Conservation (phyloP, 176 grass and related monocot species). For the Ampelocalamus luodianensis region DNA sequence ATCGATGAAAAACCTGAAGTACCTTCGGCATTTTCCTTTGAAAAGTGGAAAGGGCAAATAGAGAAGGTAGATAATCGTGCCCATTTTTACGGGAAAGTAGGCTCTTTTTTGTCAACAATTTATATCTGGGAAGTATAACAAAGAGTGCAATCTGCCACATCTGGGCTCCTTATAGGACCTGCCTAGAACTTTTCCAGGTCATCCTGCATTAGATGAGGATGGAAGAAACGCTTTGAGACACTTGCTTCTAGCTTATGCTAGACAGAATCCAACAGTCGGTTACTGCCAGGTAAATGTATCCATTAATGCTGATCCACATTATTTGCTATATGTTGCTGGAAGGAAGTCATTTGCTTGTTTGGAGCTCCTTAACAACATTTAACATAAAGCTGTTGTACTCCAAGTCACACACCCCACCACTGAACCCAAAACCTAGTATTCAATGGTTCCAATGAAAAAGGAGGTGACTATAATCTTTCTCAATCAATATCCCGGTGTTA, state of each 20-base stretch:
- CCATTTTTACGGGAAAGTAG: background rate
- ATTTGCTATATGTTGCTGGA: slow-evolving; percentile 23
- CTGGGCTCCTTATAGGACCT: slow-evolving; percentile 73
- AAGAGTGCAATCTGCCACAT: slow-evolving; percentile 8
- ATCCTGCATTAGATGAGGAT: slow-evolving; percentile 91
- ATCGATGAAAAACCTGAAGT: slow-evolving; percentile 42
- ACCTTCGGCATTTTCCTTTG: slow-evolving; percentile 43
- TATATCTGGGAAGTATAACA: slow-evolving; percentile 40
- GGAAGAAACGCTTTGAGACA: slow-evolving; percentile 98
- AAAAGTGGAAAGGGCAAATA: slow-evolving; percentile 96
- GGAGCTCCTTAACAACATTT: background rate
- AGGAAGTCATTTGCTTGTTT: slow-evolving; percentile 31
- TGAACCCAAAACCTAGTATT: slow-evolving; percentile 25
- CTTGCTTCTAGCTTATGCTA: slow-evolving; percentile 94
- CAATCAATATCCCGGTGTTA: slow-evolving; percentile 13
- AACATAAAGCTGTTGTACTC: slow-evolving; percentile 16
- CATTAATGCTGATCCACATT: slow-evolving; percentile 4
- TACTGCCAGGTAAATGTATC: slow-evolving; percentile 87
- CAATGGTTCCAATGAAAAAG: slow-evolving; percentile 15
- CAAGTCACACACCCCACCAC: slow-evolving; percentile 3
- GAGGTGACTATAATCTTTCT: slow-evolving; percentile 21
- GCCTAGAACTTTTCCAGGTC: slow-evolving; percentile 98
- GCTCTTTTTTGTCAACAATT: background rate
- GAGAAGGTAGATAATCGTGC: slow-evolving; percentile 70
- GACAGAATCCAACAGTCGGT: slow-evolving; percentile 96